These are phyloP conservation scores for Kluyveromyces siamensis DNA, from an alignment of 805 yeast species.

Conservation along the genomic window DNA sequence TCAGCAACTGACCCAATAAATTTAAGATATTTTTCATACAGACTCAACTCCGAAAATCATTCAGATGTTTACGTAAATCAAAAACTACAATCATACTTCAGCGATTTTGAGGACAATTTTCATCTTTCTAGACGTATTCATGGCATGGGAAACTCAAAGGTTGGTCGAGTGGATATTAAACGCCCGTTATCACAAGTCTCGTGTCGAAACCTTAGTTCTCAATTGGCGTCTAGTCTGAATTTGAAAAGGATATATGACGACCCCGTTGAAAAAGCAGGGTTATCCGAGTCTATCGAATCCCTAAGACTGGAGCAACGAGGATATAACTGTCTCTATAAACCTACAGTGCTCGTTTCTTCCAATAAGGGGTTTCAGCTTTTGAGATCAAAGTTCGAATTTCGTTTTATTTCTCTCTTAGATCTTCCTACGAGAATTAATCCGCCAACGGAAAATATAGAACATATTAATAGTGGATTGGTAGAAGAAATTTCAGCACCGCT, in stretches of 20 bases:
- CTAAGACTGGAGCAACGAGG: neutral
- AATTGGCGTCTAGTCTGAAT: neutral
- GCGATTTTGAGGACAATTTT: neutral
- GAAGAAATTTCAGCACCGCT: neutral
- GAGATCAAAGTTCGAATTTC: neutral
- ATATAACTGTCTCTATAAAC: neutral
- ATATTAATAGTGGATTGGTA: too few species aligned
- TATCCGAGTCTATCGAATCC: neutral
- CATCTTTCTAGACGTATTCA: neutral
- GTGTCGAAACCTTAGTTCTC: neutral
- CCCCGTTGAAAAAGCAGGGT: neutral
- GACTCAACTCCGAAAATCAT: constrained; percentile 1
- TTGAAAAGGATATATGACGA: too few species aligned
- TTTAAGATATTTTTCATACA: constrained; percentile 17
- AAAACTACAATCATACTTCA: neutral
- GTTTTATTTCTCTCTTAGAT: neutral
- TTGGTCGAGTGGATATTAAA: neutral
- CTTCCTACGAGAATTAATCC: neutral
- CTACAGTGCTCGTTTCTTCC: neutral
- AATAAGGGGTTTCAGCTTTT: neutral
- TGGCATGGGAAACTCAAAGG: neutral
- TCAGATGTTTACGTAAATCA: neutral
- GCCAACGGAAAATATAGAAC: too few species aligned
- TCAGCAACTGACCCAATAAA: constrained; percentile 1
- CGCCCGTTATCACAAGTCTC: neutral